phyloP scores from a whole-genome alignment of 2,329 filamentous ascomycete genomes.

The Allantophomopsis lycopodina region DNA sequence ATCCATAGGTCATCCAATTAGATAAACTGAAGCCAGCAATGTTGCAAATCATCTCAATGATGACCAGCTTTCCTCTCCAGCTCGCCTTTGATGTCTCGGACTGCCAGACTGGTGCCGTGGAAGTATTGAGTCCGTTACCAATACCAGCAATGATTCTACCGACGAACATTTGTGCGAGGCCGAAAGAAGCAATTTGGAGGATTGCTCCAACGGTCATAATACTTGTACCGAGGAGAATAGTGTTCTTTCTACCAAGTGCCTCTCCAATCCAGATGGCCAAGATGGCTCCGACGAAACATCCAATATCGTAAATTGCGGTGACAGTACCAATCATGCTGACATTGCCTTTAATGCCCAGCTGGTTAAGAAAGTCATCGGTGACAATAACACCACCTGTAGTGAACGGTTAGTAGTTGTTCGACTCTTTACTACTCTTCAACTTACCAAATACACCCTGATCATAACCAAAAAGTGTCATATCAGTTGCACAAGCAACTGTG shows the following conservation, averaged over 20 bases:
- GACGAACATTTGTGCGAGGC: conserved; percentile 23
- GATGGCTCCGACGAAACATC: conserved; percentile 11
- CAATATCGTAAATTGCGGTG: conserved; percentile 25
- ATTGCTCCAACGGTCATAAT: conserved; percentile 8
- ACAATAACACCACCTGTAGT: conserved; percentile 26
- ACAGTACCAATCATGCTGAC: conserved; percentile 24
- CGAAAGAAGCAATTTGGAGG: conserved; percentile 15
- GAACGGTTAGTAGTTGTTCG: background rate
- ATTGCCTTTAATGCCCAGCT: conserved; percentile 20
- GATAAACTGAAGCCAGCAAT: conserved; percentile 38
- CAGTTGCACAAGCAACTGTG: conserved; percentile 30
- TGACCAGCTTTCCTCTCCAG: conserved; percentile 26
- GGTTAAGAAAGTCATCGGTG: conserved; percentile 26
- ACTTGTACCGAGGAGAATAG: conserved; percentile 2
- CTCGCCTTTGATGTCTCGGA: conserved; percentile 27
- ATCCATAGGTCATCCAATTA: conserved; percentile 43
- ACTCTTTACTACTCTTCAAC: background rate
- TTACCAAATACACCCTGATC: conserved; percentile 30
- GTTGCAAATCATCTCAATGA: conserved; percentile 26
- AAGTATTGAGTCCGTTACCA: conserved; percentile 14
- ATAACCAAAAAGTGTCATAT: conserved; percentile 28
- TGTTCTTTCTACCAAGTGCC: conserved; percentile 2
- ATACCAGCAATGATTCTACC: conserved; percentile 18
- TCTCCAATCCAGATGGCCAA: background rate
- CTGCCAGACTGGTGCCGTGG: conserved; percentile 26